Base-by-base conservation (phyloP, 192 early-diverging fungal species). In the Coemansia sp. region DNA sequence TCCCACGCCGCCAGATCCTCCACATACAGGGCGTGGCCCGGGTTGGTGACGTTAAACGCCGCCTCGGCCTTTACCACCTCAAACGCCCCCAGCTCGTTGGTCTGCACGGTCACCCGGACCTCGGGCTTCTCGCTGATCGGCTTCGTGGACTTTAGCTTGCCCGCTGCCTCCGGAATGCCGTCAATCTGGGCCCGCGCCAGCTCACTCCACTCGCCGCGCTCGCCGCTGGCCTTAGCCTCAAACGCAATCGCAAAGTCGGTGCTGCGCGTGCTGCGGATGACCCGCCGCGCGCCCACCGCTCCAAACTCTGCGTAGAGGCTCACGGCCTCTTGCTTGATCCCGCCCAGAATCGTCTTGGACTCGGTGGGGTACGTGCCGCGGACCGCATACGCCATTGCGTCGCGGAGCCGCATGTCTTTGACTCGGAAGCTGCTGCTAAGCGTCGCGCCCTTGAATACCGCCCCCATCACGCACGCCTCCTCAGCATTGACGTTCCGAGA, bases 401-500 rank as follows among this genome's bases (percentile, higher is more conserved):
- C 96, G 73, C 90, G 91, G 59, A 99, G 77, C 34, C 79, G 81
- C 51, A 96, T 86, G 57, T 90, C 85, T 46, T 88, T 82, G 33
- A 94, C 84, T 58, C 83, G 83, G 80, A 97, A 96, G 59, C 89
- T 87, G 56, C 84, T 81, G 63, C 89, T 92, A 36, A 93, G 69
- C 38, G 81, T 78, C 4, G 96, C 96, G 23, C 86, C 91, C 43
- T 84, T 83, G 79, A 95, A 91, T 5, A 85, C 91, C 43, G 92
- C 94, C 27, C 86, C 87, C 58, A 92, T 67, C 26, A 94, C 95
- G 29, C 89, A 90, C 13, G 95, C 94, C 80, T 99, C 97, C 54
- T 99, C 97, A 35, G 81, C 88, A 60, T 99, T 96, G 33, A 99
- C 84, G 54, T 92, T 95, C 79, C 89, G 84, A 26, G 94, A 91